phyloP scores from a whole-genome alignment of 2,329 filamentous ascomycete species.

The Cercospora berteroae region DNA sequence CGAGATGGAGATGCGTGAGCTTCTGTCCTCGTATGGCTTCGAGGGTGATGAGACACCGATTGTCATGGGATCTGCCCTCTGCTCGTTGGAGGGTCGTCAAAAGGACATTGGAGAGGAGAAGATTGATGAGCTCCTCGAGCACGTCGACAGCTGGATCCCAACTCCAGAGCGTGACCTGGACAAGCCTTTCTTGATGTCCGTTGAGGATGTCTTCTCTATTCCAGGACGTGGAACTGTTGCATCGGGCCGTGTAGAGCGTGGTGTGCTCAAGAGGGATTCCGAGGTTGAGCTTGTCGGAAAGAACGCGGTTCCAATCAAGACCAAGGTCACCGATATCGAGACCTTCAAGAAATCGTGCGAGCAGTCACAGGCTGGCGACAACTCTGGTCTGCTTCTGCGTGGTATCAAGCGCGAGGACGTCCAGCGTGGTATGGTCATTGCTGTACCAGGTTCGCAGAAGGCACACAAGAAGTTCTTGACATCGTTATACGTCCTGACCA shows the following conservation, averaged over 20 bases:
- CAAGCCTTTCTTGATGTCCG: conserved; percentile 98
- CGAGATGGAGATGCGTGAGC: conserved; percentile 99
- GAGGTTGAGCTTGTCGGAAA: conserved; percentile 96
- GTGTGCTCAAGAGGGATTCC: conserved; percentile 85
- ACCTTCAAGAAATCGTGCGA: conserved; percentile 99
- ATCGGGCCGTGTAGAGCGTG: conserved; percentile 96
- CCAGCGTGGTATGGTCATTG: conserved; percentile 89
- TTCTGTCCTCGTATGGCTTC: conserved; percentile 88
- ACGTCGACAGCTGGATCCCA: conserved; percentile 94
- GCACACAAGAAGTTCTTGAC: conserved; percentile 88
- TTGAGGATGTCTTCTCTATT: conserved; percentile 67
- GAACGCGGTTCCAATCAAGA: conserved; percentile 79
- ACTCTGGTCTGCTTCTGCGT: conserved; percentile 94
- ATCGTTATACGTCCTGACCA: conserved; percentile 94
- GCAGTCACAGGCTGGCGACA: conserved; percentile 92
- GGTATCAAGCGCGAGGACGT: conserved; percentile 96
- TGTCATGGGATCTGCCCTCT: conserved; percentile 93
- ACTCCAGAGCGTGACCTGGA: conserved; percentile 90
- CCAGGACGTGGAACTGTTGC: conserved; percentile 90
- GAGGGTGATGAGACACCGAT: conserved; percentile 98
- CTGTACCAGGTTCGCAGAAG: conserved; percentile 78
- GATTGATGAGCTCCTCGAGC: conserved; percentile 86
- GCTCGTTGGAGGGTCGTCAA: conserved; percentile 81
- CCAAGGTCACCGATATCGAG: conserved; percentile 99
- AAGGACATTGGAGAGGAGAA: conserved; percentile 82